Evolutionary conservation across 2,329 filamentous ascomycete species (phyloP).

Genomic region (Hypoxylon sp.): DNA sequence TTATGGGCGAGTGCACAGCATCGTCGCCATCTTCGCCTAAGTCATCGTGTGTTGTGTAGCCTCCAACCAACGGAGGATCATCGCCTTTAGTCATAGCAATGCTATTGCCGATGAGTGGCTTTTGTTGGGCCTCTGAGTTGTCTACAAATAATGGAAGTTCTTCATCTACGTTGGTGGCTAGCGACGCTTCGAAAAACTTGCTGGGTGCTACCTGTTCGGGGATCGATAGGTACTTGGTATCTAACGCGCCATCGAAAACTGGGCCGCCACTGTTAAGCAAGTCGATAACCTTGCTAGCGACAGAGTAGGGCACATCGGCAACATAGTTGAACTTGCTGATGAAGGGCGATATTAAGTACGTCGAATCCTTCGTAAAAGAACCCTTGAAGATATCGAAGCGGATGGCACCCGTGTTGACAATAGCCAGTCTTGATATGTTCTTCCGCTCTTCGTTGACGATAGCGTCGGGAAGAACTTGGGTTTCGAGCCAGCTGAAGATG

Average conservation of each 20-base stretch:
- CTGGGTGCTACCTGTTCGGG: conserved; percentile 53
- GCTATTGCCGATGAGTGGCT: conserved; percentile 26
- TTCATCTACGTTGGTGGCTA: not conserved
- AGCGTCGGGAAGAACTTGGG: conserved; percentile 75
- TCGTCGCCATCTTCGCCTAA: conserved; percentile 87
- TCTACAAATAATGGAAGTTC: conserved; percentile 21
- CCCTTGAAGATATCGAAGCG: conserved; percentile 97
- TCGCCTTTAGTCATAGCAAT: conserved; percentile 24
- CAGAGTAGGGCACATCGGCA: conserved; percentile 79
- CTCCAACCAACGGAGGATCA: conserved; percentile 52
- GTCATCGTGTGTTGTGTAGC: conserved; percentile 92
- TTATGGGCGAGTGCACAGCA: conserved; percentile 78
- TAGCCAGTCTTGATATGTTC: conserved; percentile 71
- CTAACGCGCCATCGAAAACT: conserved; percentile 54
- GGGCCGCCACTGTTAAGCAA: conserved; percentile 64
- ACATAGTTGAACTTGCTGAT: conserved; percentile 79
- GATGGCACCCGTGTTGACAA: conserved; percentile 89
- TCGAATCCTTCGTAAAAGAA: conserved; percentile 85
- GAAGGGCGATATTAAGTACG: conserved; percentile 89
- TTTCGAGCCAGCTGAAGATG: conserved; percentile 83
- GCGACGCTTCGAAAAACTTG: conserved; percentile 17
- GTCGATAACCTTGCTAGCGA: conserved; percentile 73
- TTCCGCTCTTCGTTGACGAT: conserved; percentile 65
- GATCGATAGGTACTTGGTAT: conserved; percentile 58
- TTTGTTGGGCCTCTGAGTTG: conserved; percentile 35